Evolutionary conservation across 2,329 filamentous ascomycete genomes (phyloP), one percentile per base, ranked within the genome.

Genomic region (Beauveria medogensis): DNA sequence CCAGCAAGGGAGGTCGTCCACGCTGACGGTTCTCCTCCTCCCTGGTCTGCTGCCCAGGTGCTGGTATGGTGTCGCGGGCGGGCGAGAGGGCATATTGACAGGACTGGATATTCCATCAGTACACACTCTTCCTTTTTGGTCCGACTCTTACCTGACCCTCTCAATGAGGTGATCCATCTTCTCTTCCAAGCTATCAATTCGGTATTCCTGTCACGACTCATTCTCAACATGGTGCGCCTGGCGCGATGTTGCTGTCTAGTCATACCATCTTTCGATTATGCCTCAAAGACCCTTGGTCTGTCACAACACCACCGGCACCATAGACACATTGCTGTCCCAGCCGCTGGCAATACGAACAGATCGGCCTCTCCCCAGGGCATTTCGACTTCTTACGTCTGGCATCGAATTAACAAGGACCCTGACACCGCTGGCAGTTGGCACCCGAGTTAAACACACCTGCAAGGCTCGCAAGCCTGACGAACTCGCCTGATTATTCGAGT

Each of bases 321-420:
- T 81, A 81, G 16, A 72, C 68, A 63, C 79, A 82, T 62, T 67
- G 67, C 65, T 81, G 79, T 5, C 74, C 72, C 34, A 81, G 69
- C n/a, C 79, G 74, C 37, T 74, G 70, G 68, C 79, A 82, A 56
- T 78, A 73, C 2, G 79, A 80, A 65, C 79, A 82, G 0, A 72
- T 65, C 0, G 79, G 79, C 60, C 77, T 74, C 64, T 81, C 79
- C 9, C 79, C 79, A 1, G 78, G 77, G 63, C 79, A 82, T 68
- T 75, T 75, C 34, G 77, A 75, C 66, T 82, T 82, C 67, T 81
- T 82, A 47, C 79, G 74, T 61, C 79, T 81, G 10, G 7, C 28
- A 52, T 28, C 20, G 22, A 10, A 41, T 56, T 40, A 52, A 26
- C 34, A 51, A 14, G 20, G 3, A 8, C 34, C 18, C 1, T 6